phyloP scores from a whole-genome alignment of 2,329 filamentous ascomycete species.

The Fusarium sp. region DNA sequence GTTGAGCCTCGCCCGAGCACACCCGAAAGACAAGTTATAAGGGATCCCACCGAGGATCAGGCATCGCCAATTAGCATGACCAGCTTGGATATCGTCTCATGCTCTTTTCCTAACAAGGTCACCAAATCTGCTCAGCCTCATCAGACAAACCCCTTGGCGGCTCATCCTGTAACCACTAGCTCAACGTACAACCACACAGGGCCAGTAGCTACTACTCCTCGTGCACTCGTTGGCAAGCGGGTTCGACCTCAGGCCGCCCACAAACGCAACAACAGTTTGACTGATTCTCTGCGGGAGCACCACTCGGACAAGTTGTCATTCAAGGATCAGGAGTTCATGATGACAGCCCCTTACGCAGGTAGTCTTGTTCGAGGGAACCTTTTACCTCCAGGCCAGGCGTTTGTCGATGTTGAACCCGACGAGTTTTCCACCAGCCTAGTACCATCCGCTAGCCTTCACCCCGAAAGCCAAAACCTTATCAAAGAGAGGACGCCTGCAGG shows the following conservation, averaged over 20 bases:
- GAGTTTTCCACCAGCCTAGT: constrained; percentile 63
- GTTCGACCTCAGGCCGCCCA: constrained; percentile 71
- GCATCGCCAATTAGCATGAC: constrained; percentile 70
- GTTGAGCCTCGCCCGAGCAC: constrained; percentile 63
- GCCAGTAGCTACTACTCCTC: constrained; percentile 71
- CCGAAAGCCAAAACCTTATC: constrained; percentile 55
- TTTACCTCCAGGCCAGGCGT: constrained; percentile 85
- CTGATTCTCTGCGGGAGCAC: constrained; percentile 84
- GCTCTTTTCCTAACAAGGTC: constrained; percentile 72
- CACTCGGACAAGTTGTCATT: constrained; percentile 65
- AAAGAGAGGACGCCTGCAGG: constrained; percentile 67
- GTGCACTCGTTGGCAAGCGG: constrained; percentile 71
- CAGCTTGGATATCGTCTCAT: constrained; percentile 74
- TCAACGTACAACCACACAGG: constrained; percentile 63
- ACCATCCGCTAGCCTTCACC: constrained; percentile 68
- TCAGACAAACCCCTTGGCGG: constrained; percentile 61
- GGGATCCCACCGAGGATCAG: constrained; percentile 41
- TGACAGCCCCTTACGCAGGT: constrained; percentile 79
- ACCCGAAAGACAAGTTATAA: constrained; percentile 57
- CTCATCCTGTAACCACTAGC: constrained; percentile 70
- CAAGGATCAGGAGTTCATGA: constrained; percentile 70
- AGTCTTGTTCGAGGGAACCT: constrained; percentile 90
- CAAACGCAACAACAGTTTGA: constrained; percentile 89
- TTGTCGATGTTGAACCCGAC: constrained; percentile 77
- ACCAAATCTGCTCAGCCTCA: constrained; percentile 58